phyloP scores from a whole-genome alignment of 192 early-diverging fungal genomes.

The Backusella luteola region DNA sequence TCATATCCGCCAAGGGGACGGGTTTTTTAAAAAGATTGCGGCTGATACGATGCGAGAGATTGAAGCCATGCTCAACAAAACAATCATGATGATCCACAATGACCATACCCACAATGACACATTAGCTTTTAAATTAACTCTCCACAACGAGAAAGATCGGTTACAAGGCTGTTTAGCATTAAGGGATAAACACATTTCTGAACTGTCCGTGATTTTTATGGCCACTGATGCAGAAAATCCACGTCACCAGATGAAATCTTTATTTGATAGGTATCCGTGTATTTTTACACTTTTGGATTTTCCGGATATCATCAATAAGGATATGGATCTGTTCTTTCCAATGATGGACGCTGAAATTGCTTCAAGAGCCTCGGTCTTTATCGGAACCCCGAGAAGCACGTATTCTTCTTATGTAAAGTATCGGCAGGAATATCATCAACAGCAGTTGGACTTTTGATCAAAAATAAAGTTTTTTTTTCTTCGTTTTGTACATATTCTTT shows the following conservation, averaged over 20 bases:
- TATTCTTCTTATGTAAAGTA: constrained; percentile 40
- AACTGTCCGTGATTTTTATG: constrained; percentile 40
- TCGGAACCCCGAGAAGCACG: constrained; percentile 47
- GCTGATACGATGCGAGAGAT: constrained; percentile 28
- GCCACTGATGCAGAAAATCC: constrained; percentile 47
- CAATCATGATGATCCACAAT: not conserved
- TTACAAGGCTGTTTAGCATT: not conserved
- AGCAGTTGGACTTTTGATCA: not conserved
- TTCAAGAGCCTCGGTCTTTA: constrained; percentile 41
- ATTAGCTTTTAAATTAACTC: not conserved
- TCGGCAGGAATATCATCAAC: constrained; percentile 5
- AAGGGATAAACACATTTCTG: constrained; percentile 11
- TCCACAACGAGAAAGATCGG: not conserved
- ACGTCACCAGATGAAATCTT: constrained; percentile 14
- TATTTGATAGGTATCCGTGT: constrained; percentile 5
- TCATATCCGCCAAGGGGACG: constrained; percentile 43
- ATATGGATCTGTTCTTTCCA: constrained; percentile 35
- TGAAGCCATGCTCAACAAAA: constrained; percentile 13
- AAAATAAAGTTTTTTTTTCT: not conserved
- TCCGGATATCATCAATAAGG: constrained; percentile 4
- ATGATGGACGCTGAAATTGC: constrained; percentile 53
- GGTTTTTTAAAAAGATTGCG: constrained; percentile 31
- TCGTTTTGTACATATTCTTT: not conserved
- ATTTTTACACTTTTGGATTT: constrained; percentile 27
- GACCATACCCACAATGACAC: not conserved